Evolutionary conservation across 2,329 filamentous ascomycete genomes (phyloP), one percentile per base, ranked within the genome.

Genomic region (Ceratocystis lukuohia): DNA sequence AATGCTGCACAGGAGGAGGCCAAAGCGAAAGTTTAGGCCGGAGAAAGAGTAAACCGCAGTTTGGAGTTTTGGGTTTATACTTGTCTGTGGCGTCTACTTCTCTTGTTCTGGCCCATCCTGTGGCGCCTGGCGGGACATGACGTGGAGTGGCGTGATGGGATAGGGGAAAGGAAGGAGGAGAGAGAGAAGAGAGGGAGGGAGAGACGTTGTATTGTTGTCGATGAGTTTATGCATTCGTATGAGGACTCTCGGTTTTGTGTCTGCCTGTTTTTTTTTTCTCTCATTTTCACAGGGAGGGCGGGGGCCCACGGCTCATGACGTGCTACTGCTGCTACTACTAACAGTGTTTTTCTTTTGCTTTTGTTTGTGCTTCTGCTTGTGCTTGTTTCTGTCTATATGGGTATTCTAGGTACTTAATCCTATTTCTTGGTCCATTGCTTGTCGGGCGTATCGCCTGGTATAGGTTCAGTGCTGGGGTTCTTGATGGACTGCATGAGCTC

Each of bases 401-500:
- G 45, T 25, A 64, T 44, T 53, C 12, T n/a, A 20, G 8, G 33
- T 3, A 10, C 10, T 65, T 33, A 2, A 44, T 41, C n/a, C 15
- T 64, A 48, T 33, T 62, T 48, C 30, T 63, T 65, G 5, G 33
- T 37, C 66, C 64, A 65, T 28, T 68, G 65, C 17, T 62, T 53
- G 48, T 57, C 61, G 15, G 61, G 44, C n/a, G 48, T 64, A 20
- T 46, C 41, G 45, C 44, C 46, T 41, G 65, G 37, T 15, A 61
- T 56, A 8, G 50, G 63, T 41, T 62, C 64, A 30, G 53, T 62
- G 15, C 25, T 50, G 8, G 64, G 74, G 69, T 79, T 79, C 69
- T 76, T 76, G 67, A 96, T 95, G 1, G 89, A 84, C 74, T 88
- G 83, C 91, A 96, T 95, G 66, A 99, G 79, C 74, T 97, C 93